Percentiles rank a stretch among this genome's conserved stretches.
Evolutionary conservation across 352 stramenopile genomes (phyloP).

Genomic region (Globisporangium iwayamae): DNA sequence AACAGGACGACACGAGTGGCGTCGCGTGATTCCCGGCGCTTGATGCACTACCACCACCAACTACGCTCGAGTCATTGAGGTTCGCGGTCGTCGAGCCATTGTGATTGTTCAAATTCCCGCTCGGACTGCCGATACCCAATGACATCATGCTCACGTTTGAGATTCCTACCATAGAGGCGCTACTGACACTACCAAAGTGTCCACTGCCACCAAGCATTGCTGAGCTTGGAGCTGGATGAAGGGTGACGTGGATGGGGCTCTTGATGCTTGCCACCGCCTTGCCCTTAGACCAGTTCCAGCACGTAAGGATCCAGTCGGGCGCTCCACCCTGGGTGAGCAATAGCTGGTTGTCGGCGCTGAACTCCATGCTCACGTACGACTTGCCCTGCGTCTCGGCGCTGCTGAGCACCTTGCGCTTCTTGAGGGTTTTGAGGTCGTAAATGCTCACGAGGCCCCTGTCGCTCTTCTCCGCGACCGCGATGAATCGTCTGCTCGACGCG

Average conservation of each 20-base stretch:
- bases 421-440: slow-evolving; percentile 88
- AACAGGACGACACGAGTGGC: slow-evolving; percentile 63
- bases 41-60: background rate
- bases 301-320: slow-evolving; percentile 86
- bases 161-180: slow-evolving; percentile 17
- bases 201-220: slow-evolving; percentile 28
- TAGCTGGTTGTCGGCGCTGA: slow-evolving; percentile 88
- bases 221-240: slow-evolving; percentile 41
- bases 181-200: slow-evolving; percentile 29
- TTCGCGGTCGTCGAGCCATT: background rate
- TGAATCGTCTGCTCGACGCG: slow-evolving; percentile 68
- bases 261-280: slow-evolving; percentile 82
- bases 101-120: background rate
- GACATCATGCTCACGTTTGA: slow-evolving; percentile 25
- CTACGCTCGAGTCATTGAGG: slow-evolving; percentile 1
- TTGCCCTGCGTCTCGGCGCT: slow-evolving; percentile 60
- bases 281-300: slow-evolving; percentile 92
- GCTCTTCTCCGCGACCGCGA: slow-evolving; percentile 74
- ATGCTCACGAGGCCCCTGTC: slow-evolving; percentile 73
- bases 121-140: slow-evolving; percentile 6
- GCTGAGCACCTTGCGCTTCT: slow-evolving; percentile 88
- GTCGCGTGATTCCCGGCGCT: background rate
- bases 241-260: slow-evolving; percentile 52
- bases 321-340: slow-evolving; percentile 86
- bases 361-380: slow-evolving; percentile 82